Evolutionary conservation across 2,329 filamentous ascomycete species (phyloP).

Genomic region (Colletotrichum destructivum): DNA sequence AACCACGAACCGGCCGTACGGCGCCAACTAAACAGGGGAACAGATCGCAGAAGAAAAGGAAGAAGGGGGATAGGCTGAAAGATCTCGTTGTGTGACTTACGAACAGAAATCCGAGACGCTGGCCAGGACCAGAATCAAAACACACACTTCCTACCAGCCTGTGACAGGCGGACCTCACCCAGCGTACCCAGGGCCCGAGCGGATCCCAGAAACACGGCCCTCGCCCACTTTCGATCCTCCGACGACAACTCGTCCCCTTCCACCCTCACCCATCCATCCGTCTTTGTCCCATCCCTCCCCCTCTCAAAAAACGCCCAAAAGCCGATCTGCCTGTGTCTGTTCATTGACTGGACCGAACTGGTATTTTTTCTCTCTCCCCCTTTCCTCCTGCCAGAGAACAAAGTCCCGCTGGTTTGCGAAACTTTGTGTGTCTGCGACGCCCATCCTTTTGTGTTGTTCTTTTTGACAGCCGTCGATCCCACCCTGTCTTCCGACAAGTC

Average conservation of each 20-base stretch:
- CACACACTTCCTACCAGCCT: slow-evolving; percentile 32
- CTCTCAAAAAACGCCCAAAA: slow-evolving; percentile 12
- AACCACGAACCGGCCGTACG: background rate
- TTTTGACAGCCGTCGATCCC: slow-evolving; percentile 33
- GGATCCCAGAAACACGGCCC: slow-evolving; percentile 42
- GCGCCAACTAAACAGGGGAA: background rate
- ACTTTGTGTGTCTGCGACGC: slow-evolving; percentile 28
- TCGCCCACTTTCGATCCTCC: slow-evolving; percentile 40
- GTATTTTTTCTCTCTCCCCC: background rate
- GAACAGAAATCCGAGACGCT: slow-evolving; percentile 31
- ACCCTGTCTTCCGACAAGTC: slow-evolving; percentile 35
- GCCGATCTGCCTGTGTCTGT: slow-evolving; percentile 27
- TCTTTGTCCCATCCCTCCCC: slow-evolving; percentile 26
- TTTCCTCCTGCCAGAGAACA: slow-evolving; percentile 19
- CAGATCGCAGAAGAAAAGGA: background rate
- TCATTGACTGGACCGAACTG: slow-evolving; percentile 42
- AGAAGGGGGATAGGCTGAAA: background rate
- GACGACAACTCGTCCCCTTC: slow-evolving; percentile 39
- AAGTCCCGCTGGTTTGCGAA: slow-evolving; percentile 16
- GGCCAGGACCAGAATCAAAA: slow-evolving; percentile 36
- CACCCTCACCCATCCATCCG: slow-evolving; percentile 28
- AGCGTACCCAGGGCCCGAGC: slow-evolving; percentile 42
- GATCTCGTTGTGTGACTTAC: background rate
- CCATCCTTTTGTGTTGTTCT: background rate
- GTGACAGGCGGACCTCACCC: slow-evolving; percentile 40